Evolutionary conservation across 345 rosid species (phyloP).

Genomic region (Salix exigua): DNA sequence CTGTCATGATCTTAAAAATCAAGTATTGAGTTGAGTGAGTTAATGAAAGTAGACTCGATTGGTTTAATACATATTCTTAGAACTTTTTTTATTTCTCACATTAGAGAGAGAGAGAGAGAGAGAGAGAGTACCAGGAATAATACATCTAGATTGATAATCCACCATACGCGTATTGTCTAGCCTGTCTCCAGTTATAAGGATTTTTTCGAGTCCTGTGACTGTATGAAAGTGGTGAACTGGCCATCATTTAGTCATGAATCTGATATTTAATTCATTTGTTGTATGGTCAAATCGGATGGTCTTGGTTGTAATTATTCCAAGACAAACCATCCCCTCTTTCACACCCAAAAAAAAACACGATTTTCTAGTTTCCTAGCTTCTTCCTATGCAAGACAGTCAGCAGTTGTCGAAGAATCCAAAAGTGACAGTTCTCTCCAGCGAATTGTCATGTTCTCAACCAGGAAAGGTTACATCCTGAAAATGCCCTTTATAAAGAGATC

Average conservation of each 20-base stretch:
- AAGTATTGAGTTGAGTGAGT: too few species aligned
- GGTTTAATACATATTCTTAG: too few species aligned
- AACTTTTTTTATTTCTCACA: too few species aligned
- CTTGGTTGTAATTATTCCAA: background rate
- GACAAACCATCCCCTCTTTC: background rate
- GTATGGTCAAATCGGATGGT: background rate
- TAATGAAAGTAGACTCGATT: too few species aligned
- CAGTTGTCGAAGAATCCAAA: background rate
- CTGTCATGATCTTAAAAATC: too few species aligned
- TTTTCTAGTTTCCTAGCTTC: background rate
- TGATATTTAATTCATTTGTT: background rate
- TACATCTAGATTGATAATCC: too few species aligned
- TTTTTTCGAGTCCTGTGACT: background rate
- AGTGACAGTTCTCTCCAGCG: background rate
- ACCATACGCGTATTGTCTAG: background rate
- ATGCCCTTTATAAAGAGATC: background rate
- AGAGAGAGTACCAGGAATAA: too few species aligned
- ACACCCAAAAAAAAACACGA: background rate
- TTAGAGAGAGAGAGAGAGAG: too few species aligned
- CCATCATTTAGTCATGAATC: background rate
- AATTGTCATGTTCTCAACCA: background rate
- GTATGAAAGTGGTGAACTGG: background rate
- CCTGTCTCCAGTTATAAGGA: background rate
- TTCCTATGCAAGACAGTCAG: background rate
- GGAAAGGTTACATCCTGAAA: background rate